These are phyloP conservation scores for Ricinus communis DNA, from an alignment of 345 rosid genomes.

Conservation along the genomic window DNA sequence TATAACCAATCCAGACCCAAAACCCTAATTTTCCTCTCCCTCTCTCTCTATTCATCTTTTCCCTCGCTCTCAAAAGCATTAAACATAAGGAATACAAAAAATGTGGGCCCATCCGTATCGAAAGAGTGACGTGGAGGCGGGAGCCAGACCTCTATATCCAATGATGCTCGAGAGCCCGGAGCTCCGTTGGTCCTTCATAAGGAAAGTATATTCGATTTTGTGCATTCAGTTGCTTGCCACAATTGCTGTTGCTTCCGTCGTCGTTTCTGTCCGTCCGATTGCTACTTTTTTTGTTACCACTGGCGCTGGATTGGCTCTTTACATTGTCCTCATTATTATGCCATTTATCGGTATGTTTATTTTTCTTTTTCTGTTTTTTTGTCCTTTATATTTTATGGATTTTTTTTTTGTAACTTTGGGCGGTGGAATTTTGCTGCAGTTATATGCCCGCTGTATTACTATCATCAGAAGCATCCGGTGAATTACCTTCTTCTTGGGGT, in stretches of 20 bases:
- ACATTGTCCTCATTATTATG: slow-evolving; percentile 63
- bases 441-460: slow-evolving; percentile 74
- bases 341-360: slow-evolving; percentile 62
- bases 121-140: slow-evolving; percentile 70
- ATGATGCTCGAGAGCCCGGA: slow-evolving; percentile 83
- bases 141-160: slow-evolving; percentile 71
- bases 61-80: no score
- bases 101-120: slow-evolving; percentile 56
- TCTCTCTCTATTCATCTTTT: not conserved
- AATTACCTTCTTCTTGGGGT: slow-evolving; percentile 76
- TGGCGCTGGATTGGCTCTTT: slow-evolving; percentile 65
- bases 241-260: slow-evolving; percentile 70
- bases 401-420: not conserved
- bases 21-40: not conserved
- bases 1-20: not conserved
- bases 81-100: not conserved
- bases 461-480: slow-evolving; percentile 85
- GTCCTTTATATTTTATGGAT: not conserved
- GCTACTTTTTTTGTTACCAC: slow-evolving; percentile 66
- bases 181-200: slow-evolving; percentile 89
- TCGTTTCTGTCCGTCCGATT: slow-evolving; percentile 62
- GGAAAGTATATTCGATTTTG: slow-evolving; percentile 78
- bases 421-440: slow-evolving; percentile 41
- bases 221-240: slow-evolving; percentile 71
- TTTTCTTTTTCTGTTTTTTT: not conserved